A percentile compares a stretch with the other conserved stretches of the same genome.
These are phyloP conservation scores for Fusarium tricinctum DNA, from an alignment of 2,329 filamentous ascomycete species.

Conservation along the genomic window DNA sequence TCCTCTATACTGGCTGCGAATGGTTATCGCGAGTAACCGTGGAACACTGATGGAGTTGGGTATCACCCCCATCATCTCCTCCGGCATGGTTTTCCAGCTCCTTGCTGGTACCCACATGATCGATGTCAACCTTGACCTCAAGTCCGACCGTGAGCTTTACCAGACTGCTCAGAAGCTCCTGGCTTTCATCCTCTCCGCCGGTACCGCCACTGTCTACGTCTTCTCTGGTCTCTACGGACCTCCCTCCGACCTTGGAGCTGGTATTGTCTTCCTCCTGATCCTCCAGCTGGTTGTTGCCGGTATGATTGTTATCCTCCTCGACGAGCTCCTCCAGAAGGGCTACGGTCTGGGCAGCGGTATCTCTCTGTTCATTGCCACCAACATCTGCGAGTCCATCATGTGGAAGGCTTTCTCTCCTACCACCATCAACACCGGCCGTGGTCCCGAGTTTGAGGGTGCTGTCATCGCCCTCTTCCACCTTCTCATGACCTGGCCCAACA, in stretches of 20 bases:
- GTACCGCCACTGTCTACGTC: slow-evolving; percentile 97
- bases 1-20: slow-evolving; percentile 98
- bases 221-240: slow-evolving; percentile 98
- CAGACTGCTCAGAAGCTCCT: slow-evolving; percentile 99
- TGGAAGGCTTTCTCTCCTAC: slow-evolving; percentile 99
- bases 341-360: slow-evolving; percentile 99
- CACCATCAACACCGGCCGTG: slow-evolving; percentile 99
- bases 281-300: slow-evolving; percentile 98
- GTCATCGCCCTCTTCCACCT: slow-evolving; percentile 98
- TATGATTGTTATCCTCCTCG: slow-evolving; percentile 98
- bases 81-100: slow-evolving; percentile 99
- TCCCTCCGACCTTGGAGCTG: slow-evolving; percentile 95
- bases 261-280: slow-evolving; percentile 97
- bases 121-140: slow-evolving; percentile 99
- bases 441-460: slow-evolving; percentile 98
- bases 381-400: slow-evolving; percentile 99
- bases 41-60: slow-evolving; percentile 96
- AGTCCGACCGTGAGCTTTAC: slow-evolving; percentile 99
- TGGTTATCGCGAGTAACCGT: slow-evolving; percentile 99
- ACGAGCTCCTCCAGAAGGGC: slow-evolving; percentile 99
- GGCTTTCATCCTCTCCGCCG: slow-evolving; percentile 96
- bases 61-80: slow-evolving; percentile 99
- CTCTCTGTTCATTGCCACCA: slow-evolving; percentile 99
- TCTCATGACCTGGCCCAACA: slow-evolving; percentile 98
- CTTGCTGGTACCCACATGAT: slow-evolving; percentile 99